phyloP scores from a whole-genome alignment of 2,329 filamentous ascomycete species.

The Biscogniauxia sp. region DNA sequence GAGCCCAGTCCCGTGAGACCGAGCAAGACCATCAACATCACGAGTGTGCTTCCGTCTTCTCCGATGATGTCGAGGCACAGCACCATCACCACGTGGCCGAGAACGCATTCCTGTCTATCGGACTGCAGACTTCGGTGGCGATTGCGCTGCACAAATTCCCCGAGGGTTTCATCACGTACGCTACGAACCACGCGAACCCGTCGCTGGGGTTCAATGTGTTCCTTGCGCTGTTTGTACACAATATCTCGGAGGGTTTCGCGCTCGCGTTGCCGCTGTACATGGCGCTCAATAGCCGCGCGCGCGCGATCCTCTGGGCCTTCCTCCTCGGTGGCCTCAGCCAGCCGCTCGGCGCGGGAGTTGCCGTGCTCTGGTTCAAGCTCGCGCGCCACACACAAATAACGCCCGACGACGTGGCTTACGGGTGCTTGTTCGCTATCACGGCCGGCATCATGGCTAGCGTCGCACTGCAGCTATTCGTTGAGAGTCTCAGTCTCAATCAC shows the following conservation, averaged over 20 bases:
- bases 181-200: slow-evolving; percentile 94
- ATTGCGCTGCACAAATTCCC: slow-evolving; percentile 97
- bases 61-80: slow-evolving; percentile 46
- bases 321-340: slow-evolving; percentile 84
- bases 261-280: slow-evolving; percentile 92
- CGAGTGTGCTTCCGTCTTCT: slow-evolving; percentile 25
- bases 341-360: slow-evolving; percentile 79
- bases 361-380: slow-evolving; percentile 81
- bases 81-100: slow-evolving; percentile 95
- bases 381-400: slow-evolving; percentile 51
- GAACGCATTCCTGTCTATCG: slow-evolving; percentile 90
- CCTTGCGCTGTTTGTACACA: slow-evolving; percentile 94
- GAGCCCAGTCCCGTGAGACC: slow-evolving; percentile 28
- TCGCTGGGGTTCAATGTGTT: slow-evolving; percentile 87
- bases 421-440: slow-evolving; percentile 81
- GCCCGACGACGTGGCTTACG: slow-evolving; percentile 63
- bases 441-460: slow-evolving; percentile 96
- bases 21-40: slow-evolving; percentile 30
- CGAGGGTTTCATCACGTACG: slow-evolving; percentile 85
- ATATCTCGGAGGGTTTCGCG: slow-evolving; percentile 95
- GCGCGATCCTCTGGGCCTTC: slow-evolving; percentile 81
- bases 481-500: slow-evolving; percentile 81
- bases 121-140: slow-evolving; percentile 92
- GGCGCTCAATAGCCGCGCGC: slow-evolving; percentile 74
- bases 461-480: slow-evolving; percentile 81